Percentiles rank a stretch among this genome's conserved stretches.
Conservation (phyloP, 2,329 filamentous ascomycete species). For the Lojkania enalia region DNA sequence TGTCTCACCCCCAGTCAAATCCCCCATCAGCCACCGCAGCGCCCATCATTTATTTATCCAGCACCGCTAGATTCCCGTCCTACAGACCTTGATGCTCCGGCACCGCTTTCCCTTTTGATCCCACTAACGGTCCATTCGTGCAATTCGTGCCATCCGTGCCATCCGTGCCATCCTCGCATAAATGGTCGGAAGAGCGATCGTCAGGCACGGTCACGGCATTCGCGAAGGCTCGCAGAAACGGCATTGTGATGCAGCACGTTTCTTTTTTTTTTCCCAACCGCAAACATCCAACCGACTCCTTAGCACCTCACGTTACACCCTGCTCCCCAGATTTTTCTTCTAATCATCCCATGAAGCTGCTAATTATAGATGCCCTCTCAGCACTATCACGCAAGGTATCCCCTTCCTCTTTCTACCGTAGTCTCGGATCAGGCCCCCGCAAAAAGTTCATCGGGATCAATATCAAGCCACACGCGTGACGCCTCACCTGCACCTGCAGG, state of each 20-base stretch:
- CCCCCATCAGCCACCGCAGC: constrained; percentile 8
- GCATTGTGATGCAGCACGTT: not conserved
- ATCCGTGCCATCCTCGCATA: constrained; percentile 1
- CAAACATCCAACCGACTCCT: constrained; percentile 7
- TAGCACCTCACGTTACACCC: not conserved
- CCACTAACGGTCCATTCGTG: too few relatives aligned
- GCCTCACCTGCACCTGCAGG: constrained; percentile 9
- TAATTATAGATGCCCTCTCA: constrained; percentile 4
- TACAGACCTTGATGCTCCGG: constrained; percentile 11
- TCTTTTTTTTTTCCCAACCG: not conserved
- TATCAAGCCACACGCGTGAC: constrained; percentile 20
- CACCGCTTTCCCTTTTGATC: constrained; percentile 9
- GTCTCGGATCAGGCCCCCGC: constrained; percentile 9
- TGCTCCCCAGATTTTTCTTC: not conserved
- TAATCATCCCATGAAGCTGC: constrained; percentile 3
- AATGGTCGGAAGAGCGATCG: constrained; percentile 16
- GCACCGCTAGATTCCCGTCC: constrained; percentile 13
- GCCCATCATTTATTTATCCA: constrained; percentile 9
- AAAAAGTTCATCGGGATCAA: constrained; percentile 1
- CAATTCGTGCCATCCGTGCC: too few relatives aligned
- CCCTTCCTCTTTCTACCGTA: constrained; percentile 4
- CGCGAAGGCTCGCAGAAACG: not conserved
- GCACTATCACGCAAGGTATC: not conserved
- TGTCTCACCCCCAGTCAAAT: constrained; percentile 10
- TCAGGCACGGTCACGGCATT: constrained; percentile 15